Evolutionary conservation across 2,329 filamentous ascomycete genomes (phyloP).

Genomic region (Periconia macrospinosa): DNA sequence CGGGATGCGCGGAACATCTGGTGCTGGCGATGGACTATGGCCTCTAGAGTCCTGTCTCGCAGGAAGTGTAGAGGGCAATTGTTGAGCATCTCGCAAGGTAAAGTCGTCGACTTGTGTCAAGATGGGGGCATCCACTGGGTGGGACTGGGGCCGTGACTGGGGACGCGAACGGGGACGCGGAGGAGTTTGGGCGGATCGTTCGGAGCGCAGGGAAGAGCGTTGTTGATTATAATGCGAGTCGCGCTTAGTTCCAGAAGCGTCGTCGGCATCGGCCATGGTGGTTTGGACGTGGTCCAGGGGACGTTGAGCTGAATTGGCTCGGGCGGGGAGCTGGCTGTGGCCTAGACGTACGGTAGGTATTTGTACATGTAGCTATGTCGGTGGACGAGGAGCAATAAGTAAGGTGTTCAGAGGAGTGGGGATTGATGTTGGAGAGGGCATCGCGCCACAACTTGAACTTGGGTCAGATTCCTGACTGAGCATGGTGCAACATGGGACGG

Average conservation of each 20-base stretch:
- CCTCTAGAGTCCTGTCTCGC: background rate
- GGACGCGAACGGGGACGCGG: constrained; percentile 13
- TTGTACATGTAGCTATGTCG: too few species aligned
- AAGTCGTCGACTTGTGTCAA: constrained; percentile 15
- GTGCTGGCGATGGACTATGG: constrained; percentile 16
- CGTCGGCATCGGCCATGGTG: constrained; percentile 28
- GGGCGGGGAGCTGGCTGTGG: background rate
- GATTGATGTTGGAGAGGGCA: background rate
- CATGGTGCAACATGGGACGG: background rate
- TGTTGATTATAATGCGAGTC: constrained; percentile 38
- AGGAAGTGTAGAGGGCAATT: constrained; percentile 4
- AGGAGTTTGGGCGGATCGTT: constrained; percentile 19
- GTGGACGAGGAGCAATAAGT: background rate
- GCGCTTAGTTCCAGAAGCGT: constrained; percentile 24
- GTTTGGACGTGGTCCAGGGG: background rate
- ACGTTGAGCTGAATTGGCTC: background rate
- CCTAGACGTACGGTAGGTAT: too few species aligned
- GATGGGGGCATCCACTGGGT: constrained; percentile 11
- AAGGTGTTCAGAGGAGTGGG: too few species aligned
- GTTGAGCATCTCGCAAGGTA: constrained; percentile 18
- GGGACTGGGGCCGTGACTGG: constrained; percentile 11
- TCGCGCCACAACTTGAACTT: too few species aligned
- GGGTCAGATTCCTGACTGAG: background rate
- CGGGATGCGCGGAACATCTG: constrained; percentile 14
- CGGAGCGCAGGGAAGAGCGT: constrained; percentile 32